Percentiles rank a stretch among this genome's conserved stretches.
These are phyloP conservation scores for Candida stauntonica DNA, from an alignment of 805 yeast species.

Conservation along the genomic window DNA sequence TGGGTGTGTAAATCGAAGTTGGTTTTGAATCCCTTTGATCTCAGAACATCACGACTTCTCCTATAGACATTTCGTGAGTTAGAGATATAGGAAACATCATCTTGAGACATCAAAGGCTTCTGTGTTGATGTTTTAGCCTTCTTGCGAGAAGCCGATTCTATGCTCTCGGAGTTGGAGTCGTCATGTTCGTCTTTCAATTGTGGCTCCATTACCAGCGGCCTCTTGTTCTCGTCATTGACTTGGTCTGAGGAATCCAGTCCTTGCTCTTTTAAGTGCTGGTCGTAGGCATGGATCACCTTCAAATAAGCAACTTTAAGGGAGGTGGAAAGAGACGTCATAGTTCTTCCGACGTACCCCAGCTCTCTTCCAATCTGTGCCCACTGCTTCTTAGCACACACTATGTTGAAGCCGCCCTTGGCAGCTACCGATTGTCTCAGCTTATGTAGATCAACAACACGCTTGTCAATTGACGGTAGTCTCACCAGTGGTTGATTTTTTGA, in stretches of 20 bases:
- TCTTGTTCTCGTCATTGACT: conserved; percentile 15
- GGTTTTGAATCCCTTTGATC: conserved; percentile 48
- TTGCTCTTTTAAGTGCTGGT: conserved; percentile 14
- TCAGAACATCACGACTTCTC: conserved; percentile 42
- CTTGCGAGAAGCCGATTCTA: no score
- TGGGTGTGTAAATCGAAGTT: conserved; percentile 47
- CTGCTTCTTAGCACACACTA: conserved; percentile 57
- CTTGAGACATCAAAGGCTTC: not conserved
- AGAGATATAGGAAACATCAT: conserved; percentile 35
- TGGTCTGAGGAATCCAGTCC: conserved; percentile 8
- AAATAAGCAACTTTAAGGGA: conserved; percentile 58
- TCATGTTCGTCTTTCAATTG: no score
- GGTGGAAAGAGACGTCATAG: conserved; percentile 67
- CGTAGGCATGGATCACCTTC: conserved; percentile 35
- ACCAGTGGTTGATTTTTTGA: conserved; percentile 26
- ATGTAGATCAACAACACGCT: conserved; percentile 60
- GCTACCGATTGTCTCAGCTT: conserved; percentile 53
- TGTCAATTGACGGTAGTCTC: conserved; percentile 64
- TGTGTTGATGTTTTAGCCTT: not conserved
- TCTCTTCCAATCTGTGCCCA: conserved; percentile 88
- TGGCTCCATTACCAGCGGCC: conserved; percentile 4
- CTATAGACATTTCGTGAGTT: conserved; percentile 43
- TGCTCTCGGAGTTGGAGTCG: no score
- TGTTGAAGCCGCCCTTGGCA: conserved; percentile 60
- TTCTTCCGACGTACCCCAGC: conserved; percentile 68